These are phyloP conservation scores for Microdochium trichocladiopsis DNA, from an alignment of 2,329 filamentous ascomycete species.

Conservation along the genomic window DNA sequence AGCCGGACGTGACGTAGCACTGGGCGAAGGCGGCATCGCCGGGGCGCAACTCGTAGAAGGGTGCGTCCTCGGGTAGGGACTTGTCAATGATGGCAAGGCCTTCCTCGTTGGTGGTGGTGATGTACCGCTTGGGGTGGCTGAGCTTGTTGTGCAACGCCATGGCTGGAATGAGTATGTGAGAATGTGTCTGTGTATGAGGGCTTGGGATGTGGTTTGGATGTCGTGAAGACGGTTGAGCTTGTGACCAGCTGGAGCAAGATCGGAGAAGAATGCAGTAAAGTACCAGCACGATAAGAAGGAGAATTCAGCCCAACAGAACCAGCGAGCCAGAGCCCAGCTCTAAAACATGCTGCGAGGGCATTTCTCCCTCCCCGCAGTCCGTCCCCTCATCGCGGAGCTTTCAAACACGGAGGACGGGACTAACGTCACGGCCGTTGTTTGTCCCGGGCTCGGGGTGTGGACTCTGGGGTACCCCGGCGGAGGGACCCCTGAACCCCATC, in stretches of 20 bases:
- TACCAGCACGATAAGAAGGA: background rate
- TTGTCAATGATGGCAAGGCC: background rate
- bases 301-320: background rate
- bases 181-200: background rate
- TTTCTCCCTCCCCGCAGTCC: background rate
- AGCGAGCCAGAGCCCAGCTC: background rate
- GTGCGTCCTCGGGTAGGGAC: background rate
- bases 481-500: background rate
- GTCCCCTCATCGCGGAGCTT: background rate
- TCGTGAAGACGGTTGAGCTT: background rate
- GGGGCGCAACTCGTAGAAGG: slow-evolving; percentile 6
- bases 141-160: slow-evolving; percentile 12
- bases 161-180: background rate
- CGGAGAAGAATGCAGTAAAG: background rate
- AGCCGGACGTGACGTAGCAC: slow-evolving; percentile 16
- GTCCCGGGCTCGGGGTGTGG: background rate
- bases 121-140: slow-evolving; percentile 5
- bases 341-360: background rate
- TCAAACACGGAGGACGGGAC: background rate
- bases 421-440: background rate
- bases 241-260: background rate
- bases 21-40: slow-evolving; percentile 13
- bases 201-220: no score
- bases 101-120: background rate
- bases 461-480: background rate